A percentile compares a stretch with the other conserved stretches of the same genome.
Conservation (phyloP, 2,329 filamentous ascomycete genomes). For the Colletotrichum tropicale region DNA sequence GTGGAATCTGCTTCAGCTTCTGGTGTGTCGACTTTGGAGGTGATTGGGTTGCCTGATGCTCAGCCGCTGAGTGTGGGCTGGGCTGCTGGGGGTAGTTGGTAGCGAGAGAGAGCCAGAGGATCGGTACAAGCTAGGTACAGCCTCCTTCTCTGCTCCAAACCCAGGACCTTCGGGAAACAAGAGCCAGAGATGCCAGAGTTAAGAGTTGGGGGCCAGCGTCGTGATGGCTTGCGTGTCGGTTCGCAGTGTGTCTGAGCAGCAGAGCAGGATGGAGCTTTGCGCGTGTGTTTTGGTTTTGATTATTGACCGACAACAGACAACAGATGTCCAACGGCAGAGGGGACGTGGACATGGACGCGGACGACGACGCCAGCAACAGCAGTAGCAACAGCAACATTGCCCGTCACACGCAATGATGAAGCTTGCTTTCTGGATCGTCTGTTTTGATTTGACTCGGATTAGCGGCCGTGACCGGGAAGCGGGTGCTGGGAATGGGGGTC, state of each 20-base stretch:
- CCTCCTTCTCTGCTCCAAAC: not conserved
- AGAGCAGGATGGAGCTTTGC: not conserved
- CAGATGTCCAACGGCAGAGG: not conserved
- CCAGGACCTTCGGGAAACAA: not conserved
- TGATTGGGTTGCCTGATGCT: slow-evolving; percentile 13
- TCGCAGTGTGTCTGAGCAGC: not conserved
- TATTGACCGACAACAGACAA: not conserved
- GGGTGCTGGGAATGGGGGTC: not conserved
- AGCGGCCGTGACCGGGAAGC: slow-evolving; percentile 5
- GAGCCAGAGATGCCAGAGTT: not conserved
- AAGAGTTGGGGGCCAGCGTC: not conserved
- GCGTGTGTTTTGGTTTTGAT: not conserved
- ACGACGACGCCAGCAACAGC: slow-evolving; percentile 1
- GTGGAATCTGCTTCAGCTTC: not conserved
- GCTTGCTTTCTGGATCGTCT: slow-evolving; percentile 10
- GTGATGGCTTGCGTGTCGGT: slow-evolving; percentile 5
- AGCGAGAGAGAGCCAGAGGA: not conserved
- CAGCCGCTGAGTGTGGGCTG: slow-evolving; percentile 5
- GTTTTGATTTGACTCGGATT: slow-evolving; percentile 1
- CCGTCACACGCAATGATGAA: not conserved
- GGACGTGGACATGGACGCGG: slow-evolving; percentile 24
- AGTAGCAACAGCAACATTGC: not conserved
- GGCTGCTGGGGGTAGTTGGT: not conserved
- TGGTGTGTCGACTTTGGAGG: not conserved
- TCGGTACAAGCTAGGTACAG: slow-evolving; percentile 1